Evolutionary conservation across 345 rosid species (phyloP).

Genomic region (Pugionium dolabratum): DNA sequence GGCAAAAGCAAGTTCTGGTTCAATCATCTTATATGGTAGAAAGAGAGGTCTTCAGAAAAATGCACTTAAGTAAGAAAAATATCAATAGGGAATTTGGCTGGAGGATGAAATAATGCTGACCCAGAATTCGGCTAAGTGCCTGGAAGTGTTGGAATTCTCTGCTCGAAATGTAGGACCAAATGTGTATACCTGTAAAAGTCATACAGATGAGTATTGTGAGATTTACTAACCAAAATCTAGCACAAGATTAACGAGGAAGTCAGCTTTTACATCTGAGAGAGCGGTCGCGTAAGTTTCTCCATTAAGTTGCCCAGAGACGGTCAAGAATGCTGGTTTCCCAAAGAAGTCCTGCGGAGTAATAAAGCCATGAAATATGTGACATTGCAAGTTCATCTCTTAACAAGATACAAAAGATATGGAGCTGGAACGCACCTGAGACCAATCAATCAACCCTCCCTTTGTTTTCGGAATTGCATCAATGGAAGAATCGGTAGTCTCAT

Average conservation of each 20-base stretch:
- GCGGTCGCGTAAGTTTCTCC: conserved; percentile 98
- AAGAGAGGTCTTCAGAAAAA: conserved; percentile 29
- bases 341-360: conserved; percentile 72
- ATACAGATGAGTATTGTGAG: background rate
- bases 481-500: conserved; percentile 56
- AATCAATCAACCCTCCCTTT: conserved; percentile 76
- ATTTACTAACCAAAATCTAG: conserved; percentile 15
- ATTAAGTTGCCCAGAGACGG: conserved; percentile 98
- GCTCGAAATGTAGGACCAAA: conserved; percentile 99
- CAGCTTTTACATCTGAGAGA: conserved; percentile 73
- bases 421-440: conserved; percentile 73
- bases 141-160: conserved; percentile 91
- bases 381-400: conserved; percentile 6
- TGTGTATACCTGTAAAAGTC: conserved; percentile 68
- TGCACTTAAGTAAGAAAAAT: conserved; percentile 11
- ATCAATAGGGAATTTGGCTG: conserved; percentile 10
- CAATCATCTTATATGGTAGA: conserved; percentile 72
- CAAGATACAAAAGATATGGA: conserved; percentile 16
- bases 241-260: conserved; percentile 22
- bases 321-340: conserved; percentile 94
- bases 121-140: conserved; percentile 99
- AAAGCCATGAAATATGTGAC: conserved; percentile 19
- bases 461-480: conserved; percentile 73
- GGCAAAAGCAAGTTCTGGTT: conserved; percentile 99
- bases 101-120: conserved; percentile 44